Base-by-base conservation (phyloP, 306 rosid genomes). In the Astragalus membranaceus region DNA sequence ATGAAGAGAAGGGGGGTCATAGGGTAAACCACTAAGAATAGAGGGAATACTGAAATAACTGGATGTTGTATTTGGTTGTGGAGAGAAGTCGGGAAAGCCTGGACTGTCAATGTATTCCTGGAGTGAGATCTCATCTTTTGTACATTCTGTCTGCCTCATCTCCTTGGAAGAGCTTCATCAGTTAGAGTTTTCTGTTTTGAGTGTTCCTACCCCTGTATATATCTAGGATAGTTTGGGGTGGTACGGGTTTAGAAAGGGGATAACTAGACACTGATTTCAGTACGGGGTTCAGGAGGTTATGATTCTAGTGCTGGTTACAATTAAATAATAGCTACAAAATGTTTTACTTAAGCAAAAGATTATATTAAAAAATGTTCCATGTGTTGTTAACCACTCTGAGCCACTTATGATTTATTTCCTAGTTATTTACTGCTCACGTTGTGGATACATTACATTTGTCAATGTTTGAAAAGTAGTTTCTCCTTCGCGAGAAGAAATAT, bases 151-250 rank as follows among this genome's bases (percentile, higher is more conserved):
- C 7, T 50, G 10, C 52, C 17, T 49, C 42, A 1, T 33, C 50
- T 17, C 72, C 32, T 51, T 63, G 64, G 23, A 35, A 33, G 72
- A 67, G 72, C 20, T 50, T 50, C 17, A 51, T 36, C 9, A 51
- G 16, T 50, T 10, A 36, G 41, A 51, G 44, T 67, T 50, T 26
- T 26, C 4, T 73, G 23, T 39, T 39, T 74, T 63, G 35, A 39
- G 35, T 41, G 15, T 62, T 61, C 20, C 56, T 9, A 9, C 60
- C 30, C 37, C 49, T 49, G 6, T 50, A 14, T 56, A 46, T 50
- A 67, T 39, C 33, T 72, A 37, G 64, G 50, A 44, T 17, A 48
- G 47, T 58, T 75, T 44, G 66, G 49, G 53, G 60, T 23, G 36
- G 66, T 26, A n/a, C 14, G 11, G 36, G 33, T 68, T 67, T 67